Base-by-base conservation (phyloP, 352 stramenopile genomes). In the Globisporangium okanoganense region DNA sequence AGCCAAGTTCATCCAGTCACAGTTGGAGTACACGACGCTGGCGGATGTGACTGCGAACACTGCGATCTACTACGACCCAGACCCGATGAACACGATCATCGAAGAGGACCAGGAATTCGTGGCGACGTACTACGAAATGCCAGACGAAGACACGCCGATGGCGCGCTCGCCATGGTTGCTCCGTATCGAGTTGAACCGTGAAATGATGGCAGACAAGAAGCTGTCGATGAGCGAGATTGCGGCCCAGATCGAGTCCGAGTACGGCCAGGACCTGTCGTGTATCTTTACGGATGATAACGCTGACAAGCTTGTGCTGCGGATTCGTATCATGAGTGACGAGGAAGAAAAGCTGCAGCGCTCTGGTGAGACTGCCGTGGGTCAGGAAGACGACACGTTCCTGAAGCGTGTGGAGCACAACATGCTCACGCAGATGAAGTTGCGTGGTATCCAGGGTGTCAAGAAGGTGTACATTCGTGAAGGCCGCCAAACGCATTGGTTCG, bases 11-110 rank as follows among this genome's bases (percentile, higher is more conserved):
- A 87, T 98, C 38, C 91, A 98, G 65, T 96, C 88, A 27, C 79
- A 91, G 57, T 87, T 99, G 33, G 98, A 99, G 76, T 99, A 98
- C 78, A 99, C 97, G 47, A 98, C 96, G 22, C 74, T 99, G 29
- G 85, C 89, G 22, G 96, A 99, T 67, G 86, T 99, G 56, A 98
- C 97, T 0, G 88, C 92, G 13, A 96, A 97, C 60, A 99, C 97
- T 25, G 95, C 98, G 63, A 99, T 99, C 45, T 97, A 98, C 72
- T 99, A 99, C 70, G 97, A 99, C 74, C 97, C 98, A 16, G 96
- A 99, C 63, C 92, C 97, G 47, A 93, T 93, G 61, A 98, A 98
- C 71, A 99, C 96, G 8, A 87, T 99, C 58, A 93, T 99, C 3
- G 77, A 91, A 27, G 97, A 98, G 70, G 97, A 99, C 72, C 77